Evolutionary conservation across 805 yeast species (phyloP), one percentile per base, ranked within the genome.

Genomic region (Pichia ethanolica): DNA sequence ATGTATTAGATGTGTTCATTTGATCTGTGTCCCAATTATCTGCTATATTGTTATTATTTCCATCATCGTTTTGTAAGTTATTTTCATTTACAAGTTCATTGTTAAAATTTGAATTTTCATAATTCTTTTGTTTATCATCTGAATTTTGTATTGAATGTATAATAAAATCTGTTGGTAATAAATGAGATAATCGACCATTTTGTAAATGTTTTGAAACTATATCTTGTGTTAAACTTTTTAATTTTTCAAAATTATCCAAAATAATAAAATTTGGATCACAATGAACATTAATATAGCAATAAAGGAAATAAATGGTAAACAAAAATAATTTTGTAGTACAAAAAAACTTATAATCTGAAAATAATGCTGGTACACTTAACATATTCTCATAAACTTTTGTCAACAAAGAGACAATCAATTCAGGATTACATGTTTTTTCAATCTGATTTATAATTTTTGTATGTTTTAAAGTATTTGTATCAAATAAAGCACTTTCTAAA

Each of bases 341-440:
- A 34, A 50, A 50, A 44, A 50, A 50, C 12, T 27, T 46, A 34
- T 50, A 50, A 28, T 46, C 39, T 12, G 47, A 32, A 20, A 36
- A 26, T 13, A 46, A n/a, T 9, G 37, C 37, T 8, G 45, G 47
- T n/a, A 46, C 27, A 26, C 32, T 20, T 12, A 50, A 39, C 5
- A 39, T 37, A 5, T 28, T 28, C 25, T 46, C 53, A 35, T 50
- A 46, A 25, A 42, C 32, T 1, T 43, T n/a, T 12, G 50, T 46
- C n/a, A 46, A 25, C n/a, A 34, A 42, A 11, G 47, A 30, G 3
- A 45, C 47, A 8, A 39, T 10, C 3, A 12, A 14, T 4, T 32
- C 34, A 5, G 50, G 49, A 14, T 35, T 20, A 20, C 37, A 42
- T 2, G 37, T 9, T 25, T 35, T 12, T 12, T 42, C 27, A 25